Evolutionary conservation across 495 filamentous ascomycete species (phyloP).

Genomic region (Evernia prunastri): DNA sequence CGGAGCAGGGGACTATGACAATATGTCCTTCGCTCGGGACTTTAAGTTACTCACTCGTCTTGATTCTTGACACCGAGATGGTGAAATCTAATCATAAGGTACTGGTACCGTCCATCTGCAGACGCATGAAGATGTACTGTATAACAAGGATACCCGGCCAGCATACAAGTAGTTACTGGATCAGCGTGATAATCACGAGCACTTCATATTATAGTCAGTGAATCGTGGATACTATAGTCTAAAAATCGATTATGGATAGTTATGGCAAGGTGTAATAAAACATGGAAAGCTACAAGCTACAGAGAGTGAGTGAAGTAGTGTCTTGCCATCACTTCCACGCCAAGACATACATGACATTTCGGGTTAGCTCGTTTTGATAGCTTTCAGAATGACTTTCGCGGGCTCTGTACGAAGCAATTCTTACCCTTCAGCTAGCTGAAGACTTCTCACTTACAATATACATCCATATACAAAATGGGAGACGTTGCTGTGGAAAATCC

Average conservation of each 20-base stretch:
- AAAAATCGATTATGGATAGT: background rate
- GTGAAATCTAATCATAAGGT: no score
- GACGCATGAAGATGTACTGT: no score
- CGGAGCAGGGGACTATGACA: no score
- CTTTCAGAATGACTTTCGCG: background rate
- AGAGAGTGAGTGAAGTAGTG: no score
- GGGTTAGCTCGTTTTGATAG: background rate
- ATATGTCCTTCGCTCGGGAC: no score
- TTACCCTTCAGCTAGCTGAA: background rate
- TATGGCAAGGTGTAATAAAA: background rate
- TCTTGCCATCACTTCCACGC: background rate
- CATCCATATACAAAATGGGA: constrained; percentile 49
- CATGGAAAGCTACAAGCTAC: background rate
- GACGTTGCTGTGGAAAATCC: constrained; percentile 79
- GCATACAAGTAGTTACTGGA: no score
- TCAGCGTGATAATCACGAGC: no score
- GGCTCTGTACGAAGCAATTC: background rate
- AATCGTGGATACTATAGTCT: background rate
- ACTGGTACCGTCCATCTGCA: no score
- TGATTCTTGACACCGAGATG: no score
- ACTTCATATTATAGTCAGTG: no score
- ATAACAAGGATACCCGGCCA: no score
- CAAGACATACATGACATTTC: background rate
- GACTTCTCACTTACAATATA: background rate
- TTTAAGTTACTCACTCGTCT: no score